A percentile compares a stretch with the other conserved stretches of the same genome.
phyloP scores from a whole-genome alignment of 805 yeast species.

The Sungouiella blattae region DNA sequence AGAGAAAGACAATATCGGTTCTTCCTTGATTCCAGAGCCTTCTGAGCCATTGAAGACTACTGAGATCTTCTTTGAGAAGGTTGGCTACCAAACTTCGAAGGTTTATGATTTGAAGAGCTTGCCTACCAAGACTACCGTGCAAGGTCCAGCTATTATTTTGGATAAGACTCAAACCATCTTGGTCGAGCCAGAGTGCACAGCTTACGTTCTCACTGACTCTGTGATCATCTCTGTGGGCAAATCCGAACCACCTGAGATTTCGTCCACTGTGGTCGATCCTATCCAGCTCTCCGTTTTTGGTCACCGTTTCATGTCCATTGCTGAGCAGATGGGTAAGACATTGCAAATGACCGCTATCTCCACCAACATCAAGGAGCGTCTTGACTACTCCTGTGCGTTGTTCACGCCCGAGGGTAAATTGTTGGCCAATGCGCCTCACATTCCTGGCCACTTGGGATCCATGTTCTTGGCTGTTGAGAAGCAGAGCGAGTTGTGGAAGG shows the following conservation, averaged over 20 bases:
- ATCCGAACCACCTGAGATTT: slow-evolving; percentile 19
- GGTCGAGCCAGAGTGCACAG: slow-evolving; percentile 1
- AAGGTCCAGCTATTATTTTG: slow-evolving; percentile 26
- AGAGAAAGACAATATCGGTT: background rate
- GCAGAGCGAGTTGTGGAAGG: slow-evolving; percentile 3
- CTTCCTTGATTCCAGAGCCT: background rate
- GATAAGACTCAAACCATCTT: slow-evolving; percentile 1
- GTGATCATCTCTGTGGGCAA: slow-evolving; percentile 15
- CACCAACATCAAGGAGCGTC: slow-evolving; percentile 4
- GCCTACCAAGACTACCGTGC: background rate
- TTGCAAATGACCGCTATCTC: slow-evolving; percentile 4
- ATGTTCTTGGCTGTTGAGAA: slow-evolving; percentile 2
- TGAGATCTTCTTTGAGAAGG: slow-evolving; percentile 52
- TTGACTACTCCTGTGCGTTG: slow-evolving; percentile 6
- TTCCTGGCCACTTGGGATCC: slow-evolving; percentile 5
- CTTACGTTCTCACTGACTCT: background rate
- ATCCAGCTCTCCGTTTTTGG: slow-evolving; percentile 40
- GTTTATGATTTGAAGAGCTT: slow-evolving; percentile 19
- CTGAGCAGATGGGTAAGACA: slow-evolving; percentile 7
- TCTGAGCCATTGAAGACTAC: slow-evolving; percentile 1
- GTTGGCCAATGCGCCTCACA: slow-evolving; percentile 6
- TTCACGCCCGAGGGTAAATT: slow-evolving; percentile 3
- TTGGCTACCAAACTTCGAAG: slow-evolving; percentile 30
- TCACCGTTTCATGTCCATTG: slow-evolving; percentile 31
- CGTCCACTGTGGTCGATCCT: slow-evolving; percentile 30